Evolutionary conservation across 306 rosid species (phyloP).

Genomic region (Rubus idaeus): DNA sequence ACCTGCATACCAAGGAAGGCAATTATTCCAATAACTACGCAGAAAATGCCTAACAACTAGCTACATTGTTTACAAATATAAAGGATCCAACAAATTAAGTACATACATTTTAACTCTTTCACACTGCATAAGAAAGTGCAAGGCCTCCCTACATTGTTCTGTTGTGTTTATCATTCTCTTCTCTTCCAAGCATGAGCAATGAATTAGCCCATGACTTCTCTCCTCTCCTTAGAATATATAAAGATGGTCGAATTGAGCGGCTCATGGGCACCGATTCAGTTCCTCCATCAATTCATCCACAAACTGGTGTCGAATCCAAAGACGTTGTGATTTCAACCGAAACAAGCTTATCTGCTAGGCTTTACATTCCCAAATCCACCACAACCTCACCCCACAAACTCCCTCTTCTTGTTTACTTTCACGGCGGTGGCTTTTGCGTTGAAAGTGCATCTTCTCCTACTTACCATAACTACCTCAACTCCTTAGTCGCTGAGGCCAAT

Average conservation of each 20-base stretch:
- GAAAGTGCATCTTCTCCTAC: slow-evolving; percentile 33
- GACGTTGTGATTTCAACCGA: slow-evolving; percentile 42
- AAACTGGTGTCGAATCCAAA: slow-evolving; percentile 46
- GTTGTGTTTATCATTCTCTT: background rate
- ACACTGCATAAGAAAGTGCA: background rate
- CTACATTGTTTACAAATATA: background rate
- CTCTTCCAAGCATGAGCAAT: slow-evolving; percentile 1
- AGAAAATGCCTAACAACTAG: background rate
- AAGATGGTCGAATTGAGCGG: slow-evolving; percentile 28
- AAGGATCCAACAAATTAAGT: background rate
- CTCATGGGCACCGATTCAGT: slow-evolving; percentile 20
- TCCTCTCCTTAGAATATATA: slow-evolving; percentile 20
- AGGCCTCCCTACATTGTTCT: background rate
- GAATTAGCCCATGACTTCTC: slow-evolving; percentile 13
- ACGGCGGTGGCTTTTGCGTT: slow-evolving; percentile 59
- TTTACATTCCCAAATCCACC: slow-evolving; percentile 43
- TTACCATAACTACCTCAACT: slow-evolving; percentile 45
- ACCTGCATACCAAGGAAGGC: background rate
- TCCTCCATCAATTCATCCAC: slow-evolving; percentile 36
- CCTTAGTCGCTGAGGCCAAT: slow-evolving; percentile 32
- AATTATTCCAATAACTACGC: too few species aligned
- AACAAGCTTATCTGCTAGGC: slow-evolving; percentile 42
- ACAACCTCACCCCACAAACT: slow-evolving; percentile 16
- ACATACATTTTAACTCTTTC: background rate
- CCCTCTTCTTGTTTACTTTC: slow-evolving; percentile 53